Evolutionary conservation across 306 rosid species (phyloP).

Genomic region (Styphnolobium japonicum): DNA sequence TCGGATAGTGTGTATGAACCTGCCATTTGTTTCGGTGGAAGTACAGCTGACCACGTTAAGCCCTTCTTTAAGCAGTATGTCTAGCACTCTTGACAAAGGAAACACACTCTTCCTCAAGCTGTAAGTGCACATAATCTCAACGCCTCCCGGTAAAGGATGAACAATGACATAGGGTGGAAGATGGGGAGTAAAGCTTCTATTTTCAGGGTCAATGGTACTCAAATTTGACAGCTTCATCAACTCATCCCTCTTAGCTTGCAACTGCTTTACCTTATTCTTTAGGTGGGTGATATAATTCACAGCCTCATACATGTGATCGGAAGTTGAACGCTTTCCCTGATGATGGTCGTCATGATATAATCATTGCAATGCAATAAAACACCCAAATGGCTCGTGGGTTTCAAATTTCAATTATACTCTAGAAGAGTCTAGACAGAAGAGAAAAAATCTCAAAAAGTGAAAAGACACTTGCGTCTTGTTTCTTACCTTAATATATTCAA

Average conservation of each 20-base stretch:
- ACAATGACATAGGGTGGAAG: constrained; percentile 27
- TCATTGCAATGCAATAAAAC: not conserved
- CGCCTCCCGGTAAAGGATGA: constrained; percentile 43
- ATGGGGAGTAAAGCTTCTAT: not conserved
- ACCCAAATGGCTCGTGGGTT: not conserved
- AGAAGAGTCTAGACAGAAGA: not conserved
- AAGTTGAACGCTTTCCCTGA: constrained; percentile 68
- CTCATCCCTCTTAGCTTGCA: constrained; percentile 42
- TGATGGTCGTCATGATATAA: not conserved
- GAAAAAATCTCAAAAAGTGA: not conserved
- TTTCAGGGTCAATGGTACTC: constrained; percentile 1
- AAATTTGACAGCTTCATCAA: constrained; percentile 20
- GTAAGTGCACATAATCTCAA: constrained; percentile 46
- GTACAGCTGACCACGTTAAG: constrained; percentile 39
- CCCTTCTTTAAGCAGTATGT: constrained; percentile 44
- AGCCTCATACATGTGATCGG: constrained; percentile 65
- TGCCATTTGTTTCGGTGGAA: constrained; percentile 33
- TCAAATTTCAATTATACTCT: not conserved
- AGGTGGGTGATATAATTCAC: constrained; percentile 55
- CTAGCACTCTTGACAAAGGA: constrained; percentile 43
- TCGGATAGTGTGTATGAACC: constrained; percentile 38
- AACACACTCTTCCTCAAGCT: constrained; percentile 25
- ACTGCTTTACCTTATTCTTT: constrained; percentile 39
- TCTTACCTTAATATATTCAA: constrained; percentile 45
- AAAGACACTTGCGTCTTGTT: not conserved